Percentiles rank a stretch among this genome's conserved stretches.
phyloP scores from a whole-genome alignment of 495 filamentous ascomycete genomes.

The Penicillium robsamsonii region DNA sequence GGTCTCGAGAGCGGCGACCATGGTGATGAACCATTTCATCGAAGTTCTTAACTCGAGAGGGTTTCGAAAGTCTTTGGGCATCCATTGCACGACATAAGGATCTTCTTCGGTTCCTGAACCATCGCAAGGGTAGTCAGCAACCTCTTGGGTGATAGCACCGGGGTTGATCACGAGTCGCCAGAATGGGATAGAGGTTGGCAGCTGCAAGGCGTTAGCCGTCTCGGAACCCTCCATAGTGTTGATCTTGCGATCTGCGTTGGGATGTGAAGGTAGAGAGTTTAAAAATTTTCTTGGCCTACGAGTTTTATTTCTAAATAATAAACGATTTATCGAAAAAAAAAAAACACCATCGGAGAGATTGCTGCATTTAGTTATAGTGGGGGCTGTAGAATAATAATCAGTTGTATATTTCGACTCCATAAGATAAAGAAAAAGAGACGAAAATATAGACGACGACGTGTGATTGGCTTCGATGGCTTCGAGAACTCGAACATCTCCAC shows the following conservation, averaged over 20 bases:
- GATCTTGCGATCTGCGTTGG: not conserved
- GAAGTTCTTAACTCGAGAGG: slow-evolving; percentile 54
- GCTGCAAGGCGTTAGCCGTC: slow-evolving; percentile 7
- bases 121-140: slow-evolving; percentile 54
- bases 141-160: slow-evolving; percentile 46
- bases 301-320: not conserved
- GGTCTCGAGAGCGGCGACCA: slow-evolving; percentile 61
- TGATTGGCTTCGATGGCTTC: not conserved
- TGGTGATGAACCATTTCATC: slow-evolving; percentile 66
- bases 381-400: not conserved
- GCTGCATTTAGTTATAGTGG: slow-evolving; percentile 10
- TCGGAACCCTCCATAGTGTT: slow-evolving; percentile 14
- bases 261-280: not conserved
- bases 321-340: no score
- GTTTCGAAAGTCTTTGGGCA: slow-evolving; percentile 64
- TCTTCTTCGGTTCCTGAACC: slow-evolving; percentile 66
- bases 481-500: not conserved
- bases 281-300: not conserved
- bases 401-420: not conserved
- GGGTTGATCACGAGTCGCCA: slow-evolving; percentile 44
- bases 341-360: slow-evolving; percentile 13
- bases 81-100: slow-evolving; percentile 67
- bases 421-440: not conserved
- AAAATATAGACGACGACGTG: not conserved
- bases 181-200: slow-evolving; percentile 26